Percentiles rank a stretch among this genome's conserved stretches.
These are phyloP conservation scores for Plasmodium yoelii DNA, from an alignment of 169 alveolate genomes.

Conservation along the genomic window DNA sequence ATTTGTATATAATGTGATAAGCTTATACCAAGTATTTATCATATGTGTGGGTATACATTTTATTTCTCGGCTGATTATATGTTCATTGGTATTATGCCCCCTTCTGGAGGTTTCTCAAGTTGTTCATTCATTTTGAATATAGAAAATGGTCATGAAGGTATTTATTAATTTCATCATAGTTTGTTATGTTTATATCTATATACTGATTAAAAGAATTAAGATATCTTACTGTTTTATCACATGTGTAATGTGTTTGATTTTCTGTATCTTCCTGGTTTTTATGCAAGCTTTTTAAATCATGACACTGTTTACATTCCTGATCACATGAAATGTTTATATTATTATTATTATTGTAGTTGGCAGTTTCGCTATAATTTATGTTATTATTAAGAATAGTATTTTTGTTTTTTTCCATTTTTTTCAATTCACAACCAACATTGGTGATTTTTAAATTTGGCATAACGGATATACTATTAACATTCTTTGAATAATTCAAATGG, in stretches of 20 bases:
- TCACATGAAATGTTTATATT: too few relatives aligned
- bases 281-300: not conserved
- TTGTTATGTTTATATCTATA: constrained; percentile 45
- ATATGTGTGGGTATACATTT: not conserved
- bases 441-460: not conserved
- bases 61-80: not conserved
- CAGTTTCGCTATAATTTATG: too few relatives aligned
- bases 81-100: too few relatives aligned
- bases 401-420: not conserved
- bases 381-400: not conserved
- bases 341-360: too few relatives aligned
- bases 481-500: not conserved
- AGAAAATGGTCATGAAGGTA: constrained; percentile 24
- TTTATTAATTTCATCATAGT: constrained; percentile 28
- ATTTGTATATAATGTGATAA: not conserved
- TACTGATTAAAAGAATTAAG: constrained; percentile 39
- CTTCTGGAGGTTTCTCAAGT: too few relatives aligned
- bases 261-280: too few relatives aligned
- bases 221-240: constrained; percentile 24
- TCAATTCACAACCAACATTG: not conserved
- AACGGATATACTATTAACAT: not conserved
- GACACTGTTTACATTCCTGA: too few relatives aligned
- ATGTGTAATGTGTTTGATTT: not conserved
- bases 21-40: not conserved
- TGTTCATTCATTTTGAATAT: constrained; percentile 6